Evolutionary conservation across 2,329 filamentous ascomycete genomes (phyloP).

Genomic region (Trichoderma gracile): DNA sequence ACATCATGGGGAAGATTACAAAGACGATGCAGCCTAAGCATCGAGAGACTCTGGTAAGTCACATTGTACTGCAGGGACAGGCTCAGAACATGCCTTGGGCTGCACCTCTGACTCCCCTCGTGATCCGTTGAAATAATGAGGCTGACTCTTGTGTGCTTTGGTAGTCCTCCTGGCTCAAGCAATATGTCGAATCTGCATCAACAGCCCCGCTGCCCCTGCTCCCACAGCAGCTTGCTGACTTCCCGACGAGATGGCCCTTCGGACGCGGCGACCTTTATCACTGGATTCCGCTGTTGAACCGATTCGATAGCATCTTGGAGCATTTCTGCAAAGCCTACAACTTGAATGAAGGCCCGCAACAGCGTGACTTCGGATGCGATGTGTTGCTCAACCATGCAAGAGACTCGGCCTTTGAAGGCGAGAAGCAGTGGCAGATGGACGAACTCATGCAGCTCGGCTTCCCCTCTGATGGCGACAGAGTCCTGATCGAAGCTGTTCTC

Average conservation of each 20-base stretch:
- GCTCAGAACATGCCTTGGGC: background rate
- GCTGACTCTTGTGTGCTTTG: slow-evolving; percentile 14
- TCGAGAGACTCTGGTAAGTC: slow-evolving; percentile 63
- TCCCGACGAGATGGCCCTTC: slow-evolving; percentile 91
- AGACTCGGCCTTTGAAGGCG: slow-evolving; percentile 53
- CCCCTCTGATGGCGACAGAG: slow-evolving; percentile 72
- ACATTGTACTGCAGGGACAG: background rate
- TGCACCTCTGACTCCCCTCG: background rate
- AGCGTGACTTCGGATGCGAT: slow-evolving; percentile 68
- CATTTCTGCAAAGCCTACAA: slow-evolving; percentile 78
- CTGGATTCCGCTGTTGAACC: slow-evolving; percentile 93
- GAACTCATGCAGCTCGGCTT: slow-evolving; percentile 63
- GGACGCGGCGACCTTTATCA: slow-evolving; percentile 95
- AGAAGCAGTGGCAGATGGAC: slow-evolving; percentile 46
- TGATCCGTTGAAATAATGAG: background rate
- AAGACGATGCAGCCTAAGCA: slow-evolving; percentile 68
- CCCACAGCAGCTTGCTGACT: slow-evolving; percentile 72
- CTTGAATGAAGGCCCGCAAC: slow-evolving; percentile 78
- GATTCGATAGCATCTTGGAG: slow-evolving; percentile 87
- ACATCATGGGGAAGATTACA: slow-evolving; percentile 68
- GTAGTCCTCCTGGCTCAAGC: slow-evolving; percentile 83
- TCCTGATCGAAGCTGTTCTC: slow-evolving; percentile 77
- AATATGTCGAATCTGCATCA: slow-evolving; percentile 73
- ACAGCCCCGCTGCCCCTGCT: slow-evolving; percentile 72
- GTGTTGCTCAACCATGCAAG: slow-evolving; percentile 61